These are phyloP conservation scores for Infundibulicybe gibba DNA, from an alignment of 768 basidiomycete species.

Conservation along the genomic window DNA sequence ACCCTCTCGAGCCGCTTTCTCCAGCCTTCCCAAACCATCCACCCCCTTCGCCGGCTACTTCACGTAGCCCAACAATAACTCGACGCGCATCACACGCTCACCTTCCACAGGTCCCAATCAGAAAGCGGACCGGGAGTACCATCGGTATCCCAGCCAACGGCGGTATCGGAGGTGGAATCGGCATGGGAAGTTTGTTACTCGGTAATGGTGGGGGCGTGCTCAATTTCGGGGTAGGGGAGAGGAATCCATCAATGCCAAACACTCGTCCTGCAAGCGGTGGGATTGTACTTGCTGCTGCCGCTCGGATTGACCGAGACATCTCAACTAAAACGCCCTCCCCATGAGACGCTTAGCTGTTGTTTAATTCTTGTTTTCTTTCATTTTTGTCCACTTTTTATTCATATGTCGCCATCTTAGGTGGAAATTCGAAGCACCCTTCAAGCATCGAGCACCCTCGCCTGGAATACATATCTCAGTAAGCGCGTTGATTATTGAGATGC, in stretches of 20 bases:
- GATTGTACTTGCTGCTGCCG: slow-evolving; percentile 23
- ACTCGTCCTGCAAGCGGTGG: slow-evolving; percentile 7
- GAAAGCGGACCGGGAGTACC: slow-evolving; percentile 24
- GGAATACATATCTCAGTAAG: too few relatives aligned
- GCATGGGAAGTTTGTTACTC: slow-evolving; percentile 16
- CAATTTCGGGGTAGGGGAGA: slow-evolving; percentile 13
- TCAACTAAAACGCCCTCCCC: too few relatives aligned
- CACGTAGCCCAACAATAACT: slow-evolving; percentile 12
- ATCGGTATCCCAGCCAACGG: too few relatives aligned
- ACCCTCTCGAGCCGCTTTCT: slow-evolving; percentile 2
- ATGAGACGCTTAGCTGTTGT: too few relatives aligned
- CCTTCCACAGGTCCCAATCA: slow-evolving; percentile 23
- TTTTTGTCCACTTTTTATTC: too few relatives aligned
- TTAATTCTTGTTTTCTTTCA: too few relatives aligned
- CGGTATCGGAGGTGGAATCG: slow-evolving; percentile 11
- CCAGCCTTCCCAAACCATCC: slow-evolving; percentile 2
- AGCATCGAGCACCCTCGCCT: too few relatives aligned
- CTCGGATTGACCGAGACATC: slow-evolving; percentile 20
- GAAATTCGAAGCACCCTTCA: too few relatives aligned
- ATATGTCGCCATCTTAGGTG: too few relatives aligned
- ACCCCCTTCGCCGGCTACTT: slow-evolving; percentile 4
- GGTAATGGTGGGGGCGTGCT: slow-evolving; percentile 16
- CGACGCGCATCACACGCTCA: slow-evolving; percentile 23
- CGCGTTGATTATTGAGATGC: too few relatives aligned
- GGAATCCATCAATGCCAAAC: slow-evolving; percentile 7